Conservation (phyloP, 2,329 filamentous ascomycete genomes). For the Biscogniauxia marginata region DNA sequence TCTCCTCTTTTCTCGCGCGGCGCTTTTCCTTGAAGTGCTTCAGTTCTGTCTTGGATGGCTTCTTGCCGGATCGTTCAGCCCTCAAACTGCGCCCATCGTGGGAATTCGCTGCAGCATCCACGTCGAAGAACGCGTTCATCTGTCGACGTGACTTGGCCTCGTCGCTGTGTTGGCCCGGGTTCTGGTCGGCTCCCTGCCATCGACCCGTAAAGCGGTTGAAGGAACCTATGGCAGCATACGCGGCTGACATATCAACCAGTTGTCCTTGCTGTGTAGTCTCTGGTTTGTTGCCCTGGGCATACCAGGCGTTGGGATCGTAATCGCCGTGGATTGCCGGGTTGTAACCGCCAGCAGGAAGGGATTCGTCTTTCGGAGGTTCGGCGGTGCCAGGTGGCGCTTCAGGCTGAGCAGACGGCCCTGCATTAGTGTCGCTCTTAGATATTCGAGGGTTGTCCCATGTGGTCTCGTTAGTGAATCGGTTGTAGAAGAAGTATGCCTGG, state of each 20-base stretch:
- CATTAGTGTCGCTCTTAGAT: conserved; percentile 40
- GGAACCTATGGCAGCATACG: conserved; percentile 67
- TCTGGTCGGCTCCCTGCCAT: conserved; percentile 68
- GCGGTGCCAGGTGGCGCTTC: conserved; percentile 27
- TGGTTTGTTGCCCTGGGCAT: conserved; percentile 63
- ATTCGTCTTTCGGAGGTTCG: conserved; percentile 35
- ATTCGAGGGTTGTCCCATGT: conserved; percentile 89
- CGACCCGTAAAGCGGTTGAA: conserved; percentile 91
- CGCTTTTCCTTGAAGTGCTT: conserved; percentile 91
- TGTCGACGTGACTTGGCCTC: conserved; percentile 85
- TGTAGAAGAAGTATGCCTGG: conserved; percentile 80
- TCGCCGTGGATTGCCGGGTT: conserved; percentile 95
- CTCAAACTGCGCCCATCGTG: conserved; percentile 90
- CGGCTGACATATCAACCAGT: conserved; percentile 33
- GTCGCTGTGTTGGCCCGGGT: conserved; percentile 76
- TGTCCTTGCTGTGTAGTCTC: conserved; percentile 34
- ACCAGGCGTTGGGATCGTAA: conserved; percentile 95
- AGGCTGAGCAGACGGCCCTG: conserved; percentile 24
- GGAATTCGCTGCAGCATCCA: conserved; percentile 86
- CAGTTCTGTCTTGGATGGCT: conserved; percentile 79
- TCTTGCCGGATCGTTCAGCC: conserved; percentile 84
- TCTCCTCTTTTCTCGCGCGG: conserved; percentile 88
- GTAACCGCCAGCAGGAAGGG: conserved; percentile 68
- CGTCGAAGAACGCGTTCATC: conserved; percentile 94
- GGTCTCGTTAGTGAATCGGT: conserved; percentile 69